Evolutionary conservation across 2,329 filamentous ascomycete species (phyloP).

Genomic region (Phyllosticta paracitricarpa): DNA sequence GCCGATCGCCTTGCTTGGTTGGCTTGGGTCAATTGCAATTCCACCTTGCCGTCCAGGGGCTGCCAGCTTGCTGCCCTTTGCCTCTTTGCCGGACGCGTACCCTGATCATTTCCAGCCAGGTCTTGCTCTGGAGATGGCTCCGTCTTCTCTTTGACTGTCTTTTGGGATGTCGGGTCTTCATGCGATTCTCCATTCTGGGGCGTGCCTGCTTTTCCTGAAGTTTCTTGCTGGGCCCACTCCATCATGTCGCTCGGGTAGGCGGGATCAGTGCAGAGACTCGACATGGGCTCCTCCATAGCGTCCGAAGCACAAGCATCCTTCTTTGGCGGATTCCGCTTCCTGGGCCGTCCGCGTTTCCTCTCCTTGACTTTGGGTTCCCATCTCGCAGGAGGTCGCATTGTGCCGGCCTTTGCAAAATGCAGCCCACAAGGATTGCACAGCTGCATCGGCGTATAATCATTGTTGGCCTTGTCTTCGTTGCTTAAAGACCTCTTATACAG

Average conservation of each 20-base stretch:
- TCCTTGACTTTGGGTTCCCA: slow-evolving; percentile 52
- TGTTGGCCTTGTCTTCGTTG: slow-evolving; percentile 50
- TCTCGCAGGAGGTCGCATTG: slow-evolving; percentile 69
- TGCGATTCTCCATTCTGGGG: not conserved
- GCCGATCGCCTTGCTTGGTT: slow-evolving; percentile 31
- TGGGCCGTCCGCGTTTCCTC: slow-evolving; percentile 34
- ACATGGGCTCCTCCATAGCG: not conserved
- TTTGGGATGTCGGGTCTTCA: not conserved
- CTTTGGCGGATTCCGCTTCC: slow-evolving; percentile 14
- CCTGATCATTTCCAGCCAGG: slow-evolving; percentile 22
- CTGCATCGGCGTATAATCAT: slow-evolving; percentile 57
- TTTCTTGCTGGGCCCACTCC: not conserved
- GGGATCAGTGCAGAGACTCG: not conserved
- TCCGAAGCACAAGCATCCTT: slow-evolving; percentile 1
- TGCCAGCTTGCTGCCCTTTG: slow-evolving; percentile 4
- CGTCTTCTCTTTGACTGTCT: not conserved
- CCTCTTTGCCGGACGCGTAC: slow-evolving; percentile 26
- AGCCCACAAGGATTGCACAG: slow-evolving; percentile 95
- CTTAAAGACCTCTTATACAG: slow-evolving; percentile 67
- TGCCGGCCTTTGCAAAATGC: slow-evolving; percentile 83
- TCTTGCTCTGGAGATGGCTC: slow-evolving; percentile 16
- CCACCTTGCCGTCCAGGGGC: not conserved
- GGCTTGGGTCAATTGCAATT: slow-evolving; percentile 15
- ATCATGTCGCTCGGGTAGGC: slow-evolving; percentile 2
- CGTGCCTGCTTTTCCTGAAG: not conserved